Conservation (phyloP, 2,329 filamentous ascomycete genomes). For the Leptographium radiaticola region DNA sequence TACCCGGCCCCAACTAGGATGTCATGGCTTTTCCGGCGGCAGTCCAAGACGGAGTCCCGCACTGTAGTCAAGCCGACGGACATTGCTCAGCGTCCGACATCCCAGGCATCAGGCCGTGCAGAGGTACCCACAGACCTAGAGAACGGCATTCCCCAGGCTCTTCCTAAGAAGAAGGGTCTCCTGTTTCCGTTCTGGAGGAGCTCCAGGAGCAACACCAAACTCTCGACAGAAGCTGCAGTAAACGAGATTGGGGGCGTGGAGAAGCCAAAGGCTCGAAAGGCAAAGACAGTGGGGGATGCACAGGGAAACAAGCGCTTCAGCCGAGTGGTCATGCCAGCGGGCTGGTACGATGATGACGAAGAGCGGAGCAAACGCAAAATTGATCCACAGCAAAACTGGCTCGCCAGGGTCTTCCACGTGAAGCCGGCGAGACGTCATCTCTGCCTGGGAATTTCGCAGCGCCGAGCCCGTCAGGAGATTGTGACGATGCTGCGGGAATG, state of each 20-base stretch:
- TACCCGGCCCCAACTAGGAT: constrained; percentile 1
- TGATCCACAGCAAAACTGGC: constrained; percentile 68
- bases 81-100: neutral
- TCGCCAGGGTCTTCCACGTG: constrained; percentile 77
- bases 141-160: neutral
- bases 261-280: neutral
- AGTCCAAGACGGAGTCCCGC: constrained; percentile 12
- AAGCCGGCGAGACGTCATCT: constrained; percentile 68
- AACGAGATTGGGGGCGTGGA: neutral
- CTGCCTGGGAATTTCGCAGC: constrained; percentile 60
- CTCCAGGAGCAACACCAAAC: constrained; percentile 25
- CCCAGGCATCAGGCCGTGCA: neutral
- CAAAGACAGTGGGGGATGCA: neutral
- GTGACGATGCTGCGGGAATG: constrained; percentile 64
- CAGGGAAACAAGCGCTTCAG: neutral
- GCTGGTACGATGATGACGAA: constrained; percentile 18
- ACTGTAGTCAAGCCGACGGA: constrained; percentile 1
- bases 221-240: constrained; percentile 13
- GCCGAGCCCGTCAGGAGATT: constrained; percentile 65
- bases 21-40: constrained; percentile 11
- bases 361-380: constrained; percentile 36
- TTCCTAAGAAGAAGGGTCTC: constrained; percentile 35
- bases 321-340: constrained; percentile 3
- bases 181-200: constrained; percentile 43
- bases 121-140: neutral